phyloP scores from a whole-genome alignment of 345 rosid genomes.

The Murraya paniculata region DNA sequence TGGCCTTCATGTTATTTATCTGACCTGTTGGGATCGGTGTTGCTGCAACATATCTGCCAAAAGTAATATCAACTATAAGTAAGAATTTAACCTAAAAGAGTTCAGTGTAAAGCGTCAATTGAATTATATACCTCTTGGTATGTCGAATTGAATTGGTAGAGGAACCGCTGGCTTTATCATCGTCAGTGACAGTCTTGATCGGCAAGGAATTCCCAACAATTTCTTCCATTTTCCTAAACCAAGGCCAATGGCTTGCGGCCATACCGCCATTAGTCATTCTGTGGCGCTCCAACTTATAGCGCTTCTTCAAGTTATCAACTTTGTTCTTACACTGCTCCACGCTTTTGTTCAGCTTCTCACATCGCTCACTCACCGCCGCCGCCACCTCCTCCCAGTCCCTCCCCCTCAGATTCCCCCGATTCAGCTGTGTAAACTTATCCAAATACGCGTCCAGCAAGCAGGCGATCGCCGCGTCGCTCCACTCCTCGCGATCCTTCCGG shows the following conservation, averaged over 20 bases:
- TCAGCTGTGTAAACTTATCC: slow-evolving; percentile 44
- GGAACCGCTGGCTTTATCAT: background rate
- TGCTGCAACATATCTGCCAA: slow-evolving; percentile 18
- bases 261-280: slow-evolving; percentile 19
- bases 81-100: background rate
- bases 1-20: slow-evolving; percentile 26
- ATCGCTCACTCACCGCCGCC: slow-evolving; percentile 36
- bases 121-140: slow-evolving; percentile 46
- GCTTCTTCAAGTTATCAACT: slow-evolving; percentile 49
- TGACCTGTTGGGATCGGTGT: slow-evolving; percentile 10
- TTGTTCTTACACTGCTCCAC: slow-evolving; percentile 61
- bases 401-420: slow-evolving; percentile 46
- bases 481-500: slow-evolving; percentile 51
- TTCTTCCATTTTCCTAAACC: slow-evolving; percentile 43
- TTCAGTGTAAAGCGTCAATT: background rate
- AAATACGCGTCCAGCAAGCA: slow-evolving; percentile 45
- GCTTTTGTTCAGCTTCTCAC: slow-evolving; percentile 33
- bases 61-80: background rate
- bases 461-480: slow-evolving; percentile 50
- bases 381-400: slow-evolving; percentile 60
- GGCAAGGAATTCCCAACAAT: slow-evolving; percentile 27
- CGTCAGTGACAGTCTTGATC: background rate
- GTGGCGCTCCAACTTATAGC: slow-evolving; percentile 46
- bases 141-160: slow-evolving; percentile 39
- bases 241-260: slow-evolving; percentile 39